phyloP scores from a whole-genome alignment of 78 protist species.

The Trichosphaerium sp. region DNA sequence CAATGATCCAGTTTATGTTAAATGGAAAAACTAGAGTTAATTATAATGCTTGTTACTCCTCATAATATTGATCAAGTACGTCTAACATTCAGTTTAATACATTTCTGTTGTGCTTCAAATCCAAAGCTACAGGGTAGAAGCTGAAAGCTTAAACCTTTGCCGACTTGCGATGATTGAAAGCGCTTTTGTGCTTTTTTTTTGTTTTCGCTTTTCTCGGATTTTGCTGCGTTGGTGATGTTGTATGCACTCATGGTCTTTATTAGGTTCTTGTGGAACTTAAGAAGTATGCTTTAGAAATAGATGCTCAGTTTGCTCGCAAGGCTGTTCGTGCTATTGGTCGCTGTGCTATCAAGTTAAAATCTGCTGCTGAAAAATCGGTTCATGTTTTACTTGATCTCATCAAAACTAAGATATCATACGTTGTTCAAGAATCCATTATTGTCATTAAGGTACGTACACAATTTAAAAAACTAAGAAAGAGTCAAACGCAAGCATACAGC shows the following conservation, averaged over 20 bases:
- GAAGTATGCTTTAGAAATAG: conserved; percentile 82
- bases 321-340: conserved; percentile 78
- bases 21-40: conserved; percentile 89
- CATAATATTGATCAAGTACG: conserved; percentile 55
- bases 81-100: too few species aligned
- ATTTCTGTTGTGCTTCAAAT: too few species aligned
- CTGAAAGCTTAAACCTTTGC: too few species aligned
- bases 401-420: conserved; percentile 78
- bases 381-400: conserved; percentile 73
- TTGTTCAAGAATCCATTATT: conserved; percentile 91
- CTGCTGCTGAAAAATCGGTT: conserved; percentile 41
- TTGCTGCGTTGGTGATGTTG: too few species aligned
- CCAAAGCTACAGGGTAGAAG: too few species aligned
- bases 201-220: too few species aligned
- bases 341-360: conserved; percentile 72
- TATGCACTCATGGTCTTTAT: too few species aligned
- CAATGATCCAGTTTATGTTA: conserved; percentile 92
- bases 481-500: too few species aligned
- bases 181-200: too few species aligned
- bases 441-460: conserved; percentile 84
- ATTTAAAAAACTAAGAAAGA: too few species aligned
- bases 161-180: too few species aligned
- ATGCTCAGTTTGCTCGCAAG: conserved; percentile 80
- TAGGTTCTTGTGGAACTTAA: conserved; percentile 72
- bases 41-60: conserved; percentile 66